phyloP scores from a whole-genome alignment of 2,329 filamentous ascomycete species.

The Fusarium piperis region DNA sequence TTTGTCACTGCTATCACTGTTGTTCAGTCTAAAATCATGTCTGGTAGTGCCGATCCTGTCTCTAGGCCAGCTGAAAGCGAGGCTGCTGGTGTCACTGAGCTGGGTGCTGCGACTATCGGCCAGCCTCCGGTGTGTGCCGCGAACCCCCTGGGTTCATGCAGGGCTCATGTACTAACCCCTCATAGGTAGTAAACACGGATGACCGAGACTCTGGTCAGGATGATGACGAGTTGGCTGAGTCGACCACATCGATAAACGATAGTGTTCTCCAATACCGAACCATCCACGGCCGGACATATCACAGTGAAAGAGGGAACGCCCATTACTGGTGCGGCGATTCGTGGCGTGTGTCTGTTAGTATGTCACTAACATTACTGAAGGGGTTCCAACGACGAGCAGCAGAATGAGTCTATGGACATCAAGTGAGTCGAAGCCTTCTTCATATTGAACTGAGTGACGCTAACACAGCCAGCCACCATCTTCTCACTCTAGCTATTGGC shows the following conservation, averaged over 20 bases:
- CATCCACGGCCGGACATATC: background rate
- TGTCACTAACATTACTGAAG: background rate
- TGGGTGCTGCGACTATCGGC: background rate
- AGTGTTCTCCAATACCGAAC: background rate
- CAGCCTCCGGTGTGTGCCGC: background rate
- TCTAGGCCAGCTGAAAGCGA: background rate
- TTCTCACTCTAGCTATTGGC: background rate
- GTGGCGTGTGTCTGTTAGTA: no score
- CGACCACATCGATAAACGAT: background rate
- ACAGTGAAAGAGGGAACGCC: background rate
- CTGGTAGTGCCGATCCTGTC: background rate
- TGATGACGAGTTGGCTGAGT: background rate
- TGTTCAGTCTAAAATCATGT: background rate
- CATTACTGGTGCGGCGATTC: background rate
- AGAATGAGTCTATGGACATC: conserved; percentile 10
- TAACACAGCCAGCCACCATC: background rate
- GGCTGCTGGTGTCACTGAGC: background rate
- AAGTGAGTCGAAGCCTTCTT: background rate
- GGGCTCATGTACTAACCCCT: background rate
- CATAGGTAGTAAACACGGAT: background rate
- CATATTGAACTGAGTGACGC: background rate
- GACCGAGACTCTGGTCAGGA: background rate
- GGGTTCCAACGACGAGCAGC: conserved; percentile 3
- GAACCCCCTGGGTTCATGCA: background rate
- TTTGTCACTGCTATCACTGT: background rate